Evolutionary conservation across 352 stramenopile species (phyloP).

Genomic region (Phytophthora megakarya): DNA sequence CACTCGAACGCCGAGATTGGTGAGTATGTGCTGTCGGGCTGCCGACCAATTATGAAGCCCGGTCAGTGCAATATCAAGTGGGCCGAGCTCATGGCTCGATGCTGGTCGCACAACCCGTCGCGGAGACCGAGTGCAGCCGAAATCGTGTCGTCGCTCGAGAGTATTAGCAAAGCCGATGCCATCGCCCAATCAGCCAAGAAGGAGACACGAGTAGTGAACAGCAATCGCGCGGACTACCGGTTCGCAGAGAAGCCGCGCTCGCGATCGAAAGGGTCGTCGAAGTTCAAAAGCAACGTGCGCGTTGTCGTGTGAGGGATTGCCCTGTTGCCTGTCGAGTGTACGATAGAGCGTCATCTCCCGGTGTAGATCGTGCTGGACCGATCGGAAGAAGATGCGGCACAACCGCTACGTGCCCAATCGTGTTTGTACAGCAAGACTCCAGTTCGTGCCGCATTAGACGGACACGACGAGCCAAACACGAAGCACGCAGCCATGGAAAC

Average conservation of each 20-base stretch:
- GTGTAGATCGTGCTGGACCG: slow-evolving; percentile 7
- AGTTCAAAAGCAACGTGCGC: slow-evolving; percentile 77
- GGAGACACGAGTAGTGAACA: slow-evolving; percentile 72
- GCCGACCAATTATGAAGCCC: slow-evolving; percentile 75
- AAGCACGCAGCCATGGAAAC: neutral
- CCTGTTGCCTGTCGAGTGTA: slow-evolving; percentile 24
- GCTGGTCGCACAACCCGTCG: slow-evolving; percentile 81
- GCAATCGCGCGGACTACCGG: slow-evolving; percentile 81
- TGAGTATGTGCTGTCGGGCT: slow-evolving; percentile 75
- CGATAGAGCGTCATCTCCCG: slow-evolving; percentile 26
- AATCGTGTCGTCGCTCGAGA: slow-evolving; percentile 83
- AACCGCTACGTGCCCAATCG: slow-evolving; percentile 1
- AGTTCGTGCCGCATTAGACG: slow-evolving; percentile 4
- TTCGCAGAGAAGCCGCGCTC: slow-evolving; percentile 64
- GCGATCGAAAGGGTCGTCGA: slow-evolving; percentile 48
- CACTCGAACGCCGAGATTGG: slow-evolving; percentile 74
- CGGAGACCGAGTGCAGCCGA: slow-evolving; percentile 75
- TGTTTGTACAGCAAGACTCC: neutral
- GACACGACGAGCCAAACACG: neutral
- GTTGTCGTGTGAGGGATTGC: slow-evolving; percentile 40
- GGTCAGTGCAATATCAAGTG: slow-evolving; percentile 84
- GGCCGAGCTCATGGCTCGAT: slow-evolving; percentile 83
- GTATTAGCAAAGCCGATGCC: slow-evolving; percentile 73
- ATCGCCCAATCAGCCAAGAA: slow-evolving; percentile 71
- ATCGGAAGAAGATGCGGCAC: slow-evolving; percentile 13